Evolutionary conservation across 2,329 filamentous ascomycete genomes (phyloP), one percentile per base, ranked within the genome.

Genomic region (Epichloe coenophiala): DNA sequence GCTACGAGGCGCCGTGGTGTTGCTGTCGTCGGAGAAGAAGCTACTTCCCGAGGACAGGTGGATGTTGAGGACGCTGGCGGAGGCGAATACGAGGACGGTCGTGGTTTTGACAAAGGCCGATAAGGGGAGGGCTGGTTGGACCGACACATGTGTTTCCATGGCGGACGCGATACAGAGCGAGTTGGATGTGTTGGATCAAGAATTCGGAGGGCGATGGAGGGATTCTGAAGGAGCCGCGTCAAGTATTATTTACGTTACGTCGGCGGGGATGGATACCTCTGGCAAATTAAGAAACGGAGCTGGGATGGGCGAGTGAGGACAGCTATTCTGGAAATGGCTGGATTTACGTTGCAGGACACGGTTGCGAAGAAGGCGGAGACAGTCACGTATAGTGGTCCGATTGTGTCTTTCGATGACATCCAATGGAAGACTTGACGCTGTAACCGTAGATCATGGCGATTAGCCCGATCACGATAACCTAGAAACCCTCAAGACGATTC

Each of bases 41-140:
- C 62, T 78, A 2, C 73, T 75, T 54, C 61, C 65, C 21, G 68
- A 68, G 45, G 77, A 81, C 57, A 60, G 61, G 12, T 66, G 70
- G 62, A 67, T 75, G 53, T 60, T 81, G 36, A 60, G 65, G 51
- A 61, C 75, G 43, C 64, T 81, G 55, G 65, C 72, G 47, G 63
- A 69, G 46, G 65, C 68, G 3, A 67, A 68, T 9, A 66, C 73
- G 33, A 65, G 66, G 48, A 76, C 74, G 1, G 58, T 71, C 6
- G 69, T 80, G 1, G 69, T 80, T 4, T 60, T 81, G 46, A 81
- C 78, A 11, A 80, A 80, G 62, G 74, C 72, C 13, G 78, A 81
- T 57, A 79, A 78, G 55, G 61, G 57, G 42, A 63, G 59, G 33
- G 58, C 58, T 11, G 56, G 47, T 1, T 68, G 65, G 65, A 52